Base-by-base conservation (phyloP, 805 yeast genomes). In the Zygosaccharomyces pseudorouxii region DNA sequence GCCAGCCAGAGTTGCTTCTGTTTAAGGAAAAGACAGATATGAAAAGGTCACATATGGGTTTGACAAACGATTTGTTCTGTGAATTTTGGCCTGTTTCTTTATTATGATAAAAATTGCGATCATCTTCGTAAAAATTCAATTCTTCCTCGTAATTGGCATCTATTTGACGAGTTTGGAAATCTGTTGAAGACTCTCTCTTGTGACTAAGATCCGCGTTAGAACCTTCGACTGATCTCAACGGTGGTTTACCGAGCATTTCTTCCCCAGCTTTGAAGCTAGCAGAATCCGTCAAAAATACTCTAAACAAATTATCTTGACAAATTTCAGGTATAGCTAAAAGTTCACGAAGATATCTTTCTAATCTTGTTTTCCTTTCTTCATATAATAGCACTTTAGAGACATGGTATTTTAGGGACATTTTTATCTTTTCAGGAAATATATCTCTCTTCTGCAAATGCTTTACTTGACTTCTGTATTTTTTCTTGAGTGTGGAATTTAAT, bases 41-140 rank as follows among this genome's bases (percentile, higher is more conserved):
- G 45, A 89, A 75, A 9, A 88, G 62, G 53, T 89, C 95, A 54
- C 92, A 83, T 2, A 90, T 81, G 0, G 96, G 95, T 58, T 82
- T 84, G 11, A 89, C 84, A 65, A 87, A 87, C 0, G 85, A 73
- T 23, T 62, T 68, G 33, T 63, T 60, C 3, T 48, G 53, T 20
- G 33, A 28, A 38, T 38, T 30, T 4, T 14, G 10, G 16, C 27
- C 28, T 3, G 28, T 11, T 16, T 35, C 47, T 38, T 31, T 39
- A 39, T 42, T 33, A 12, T 37, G 38, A 14, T 47, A 47, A 31
- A 52, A 52, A 20, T 48, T 42, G 16, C 44, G 48, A 38, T 53
- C 55, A 25, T 55, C 55, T 11, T 56, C 57, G 23, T 43, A 37
- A 23, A 47, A 46, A 33, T 29, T 50, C 46, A 42, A 39, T 35